phyloP scores from a whole-genome alignment of 768 basidiomycete genomes.

The Suillus americanus region DNA sequence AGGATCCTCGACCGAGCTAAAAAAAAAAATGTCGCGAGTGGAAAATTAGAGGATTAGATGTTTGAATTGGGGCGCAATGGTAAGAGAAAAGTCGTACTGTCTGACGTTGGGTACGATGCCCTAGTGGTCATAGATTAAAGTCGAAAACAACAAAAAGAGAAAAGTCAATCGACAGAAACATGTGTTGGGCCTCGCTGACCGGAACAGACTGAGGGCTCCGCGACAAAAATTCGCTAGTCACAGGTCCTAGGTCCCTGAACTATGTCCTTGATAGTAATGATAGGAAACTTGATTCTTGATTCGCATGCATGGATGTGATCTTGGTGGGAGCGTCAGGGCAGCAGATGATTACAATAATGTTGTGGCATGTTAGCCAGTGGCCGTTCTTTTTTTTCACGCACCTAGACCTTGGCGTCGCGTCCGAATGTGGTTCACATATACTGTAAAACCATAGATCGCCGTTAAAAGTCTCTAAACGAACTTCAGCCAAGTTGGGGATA shows the following conservation, averaged over 20 bases:
- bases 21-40: background rate
- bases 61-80: background rate
- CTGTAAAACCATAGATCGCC: background rate
- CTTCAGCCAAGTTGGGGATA: constrained; percentile 1
- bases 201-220: background rate
- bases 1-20: background rate
- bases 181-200: background rate
- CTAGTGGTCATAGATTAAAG: background rate
- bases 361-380: constrained; percentile 2
- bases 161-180: background rate
- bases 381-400: background rate
- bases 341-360: background rate
- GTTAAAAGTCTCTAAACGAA: background rate
- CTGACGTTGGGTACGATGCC: background rate
- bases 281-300: background rate
- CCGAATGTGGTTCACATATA: background rate
- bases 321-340: background rate
- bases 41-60: background rate
- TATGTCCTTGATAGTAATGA: background rate
- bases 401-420: background rate
- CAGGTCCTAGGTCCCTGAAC: background rate
- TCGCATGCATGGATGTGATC: background rate
- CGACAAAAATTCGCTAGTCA: background rate
- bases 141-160: background rate
- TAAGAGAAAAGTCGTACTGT: background rate